A percentile compares a stretch with the other conserved stretches of the same genome.
phyloP scores from a whole-genome alignment of 495 filamentous ascomycete species.

The Massariosphaeria phaeospora region DNA sequence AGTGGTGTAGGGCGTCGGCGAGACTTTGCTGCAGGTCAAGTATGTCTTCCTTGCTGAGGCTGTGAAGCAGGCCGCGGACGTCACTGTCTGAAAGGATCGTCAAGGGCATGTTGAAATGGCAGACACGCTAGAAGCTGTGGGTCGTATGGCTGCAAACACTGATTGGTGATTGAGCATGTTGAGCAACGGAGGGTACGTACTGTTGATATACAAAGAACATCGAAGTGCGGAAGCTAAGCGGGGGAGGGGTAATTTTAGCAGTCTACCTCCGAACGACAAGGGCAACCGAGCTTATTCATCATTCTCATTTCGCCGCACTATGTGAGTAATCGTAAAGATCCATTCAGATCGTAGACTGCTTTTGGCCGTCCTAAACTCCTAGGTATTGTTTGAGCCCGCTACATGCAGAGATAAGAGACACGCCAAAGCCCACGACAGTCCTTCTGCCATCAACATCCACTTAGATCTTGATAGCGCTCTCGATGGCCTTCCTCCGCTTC shows the following conservation, averaged over 20 bases:
- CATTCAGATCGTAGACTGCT: conserved; percentile 17
- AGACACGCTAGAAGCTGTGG: background rate
- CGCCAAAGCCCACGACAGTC: conserved; percentile 24
- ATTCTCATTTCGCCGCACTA: background rate
- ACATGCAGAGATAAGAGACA: conserved; percentile 25
- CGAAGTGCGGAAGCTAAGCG: background rate
- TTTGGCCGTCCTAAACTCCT: conserved; percentile 27
- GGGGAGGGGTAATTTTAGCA: conserved; percentile 17
- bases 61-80: conserved; percentile 64
- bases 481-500: conserved; percentile 95
- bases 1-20: conserved; percentile 71
- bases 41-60: conserved; percentile 65
- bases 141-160: background rate
- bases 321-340: conserved; percentile 24
- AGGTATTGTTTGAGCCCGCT: conserved; percentile 27
- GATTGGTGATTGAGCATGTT: background rate
- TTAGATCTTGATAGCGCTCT: conserved; percentile 94
- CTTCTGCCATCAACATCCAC: conserved; percentile 13
- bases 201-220: too few species aligned
- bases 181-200: too few species aligned
- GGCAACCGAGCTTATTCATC: conserved; percentile 14
- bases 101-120: conserved; percentile 56
- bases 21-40: conserved; percentile 60
- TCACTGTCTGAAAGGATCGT: conserved; percentile 69
- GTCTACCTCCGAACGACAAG: background rate